A percentile compares a stretch with the other conserved stretches of the same genome.
Conservation (phyloP, 768 basidiomycete genomes). For the Stropharia rugosoannulata region DNA sequence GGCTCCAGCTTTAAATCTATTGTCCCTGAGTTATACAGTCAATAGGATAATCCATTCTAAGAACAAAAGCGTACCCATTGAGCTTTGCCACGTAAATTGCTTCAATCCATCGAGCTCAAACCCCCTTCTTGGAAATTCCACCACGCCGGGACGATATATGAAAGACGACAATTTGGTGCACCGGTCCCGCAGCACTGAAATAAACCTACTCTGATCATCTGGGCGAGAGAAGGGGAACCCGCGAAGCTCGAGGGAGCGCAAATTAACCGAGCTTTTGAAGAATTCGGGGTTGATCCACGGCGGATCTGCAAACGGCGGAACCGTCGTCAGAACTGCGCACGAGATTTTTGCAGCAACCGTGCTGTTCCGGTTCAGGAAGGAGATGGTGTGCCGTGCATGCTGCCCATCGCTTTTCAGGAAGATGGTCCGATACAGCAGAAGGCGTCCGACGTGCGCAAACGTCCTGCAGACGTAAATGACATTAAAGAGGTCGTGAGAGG, state of each 20-base stretch:
- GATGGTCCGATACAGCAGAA: slow-evolving; percentile 11
- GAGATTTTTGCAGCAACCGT: slow-evolving; percentile 9
- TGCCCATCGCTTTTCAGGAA: slow-evolving; percentile 10
- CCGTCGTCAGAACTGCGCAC: slow-evolving; percentile 6
- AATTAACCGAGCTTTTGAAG: slow-evolving; percentile 4
- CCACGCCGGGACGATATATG: slow-evolving; percentile 4
- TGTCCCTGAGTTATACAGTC: slow-evolving; percentile 4
- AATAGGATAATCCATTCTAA: background rate
- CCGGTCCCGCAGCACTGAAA: background rate
- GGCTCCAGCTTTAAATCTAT: slow-evolving; percentile 7
- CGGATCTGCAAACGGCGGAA: background rate
- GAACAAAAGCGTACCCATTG: slow-evolving; percentile 8
- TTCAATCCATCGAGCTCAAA: slow-evolving; percentile 8
- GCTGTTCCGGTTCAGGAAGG: background rate
- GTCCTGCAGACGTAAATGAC: slow-evolving; percentile 10
- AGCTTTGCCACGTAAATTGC: slow-evolving; percentile 12
- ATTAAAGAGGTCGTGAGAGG: slow-evolving; percentile 4
- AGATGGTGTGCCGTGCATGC: slow-evolving; percentile 7
- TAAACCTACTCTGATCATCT: background rate
- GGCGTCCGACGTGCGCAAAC: slow-evolving; percentile 5
- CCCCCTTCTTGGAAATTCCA: background rate
- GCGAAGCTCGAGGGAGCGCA: slow-evolving; percentile 9
- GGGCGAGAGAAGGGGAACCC: slow-evolving; percentile 11
- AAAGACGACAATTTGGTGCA: slow-evolving; percentile 9
- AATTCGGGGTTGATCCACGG: slow-evolving; percentile 13